phyloP scores from a whole-genome alignment of 169 alveolate species.

The Eimeria maxima region DNA sequence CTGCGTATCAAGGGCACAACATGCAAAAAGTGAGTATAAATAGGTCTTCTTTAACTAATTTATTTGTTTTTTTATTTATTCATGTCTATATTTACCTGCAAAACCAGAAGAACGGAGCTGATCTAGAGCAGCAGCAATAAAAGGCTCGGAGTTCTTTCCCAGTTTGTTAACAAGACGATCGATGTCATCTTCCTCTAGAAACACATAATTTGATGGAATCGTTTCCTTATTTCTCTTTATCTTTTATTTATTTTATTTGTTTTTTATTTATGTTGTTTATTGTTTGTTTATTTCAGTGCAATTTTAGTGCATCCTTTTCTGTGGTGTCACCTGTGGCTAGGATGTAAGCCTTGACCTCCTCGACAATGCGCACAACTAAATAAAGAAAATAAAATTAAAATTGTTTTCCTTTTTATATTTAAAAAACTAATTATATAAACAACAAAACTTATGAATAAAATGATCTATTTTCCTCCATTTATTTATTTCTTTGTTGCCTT shows the following conservation, averaged over 20 bases:
- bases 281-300: neutral
- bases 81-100: neutral
- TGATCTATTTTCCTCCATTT: too few relatives aligned
- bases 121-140: slow-evolving; percentile 26
- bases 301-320: neutral
- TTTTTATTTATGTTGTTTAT: neutral
- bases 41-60: neutral
- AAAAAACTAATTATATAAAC: neutral
- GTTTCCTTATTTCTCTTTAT: too few relatives aligned
- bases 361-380: slow-evolving; percentile 32
- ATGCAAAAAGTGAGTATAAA: too few relatives aligned
- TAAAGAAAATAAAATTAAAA: neutral
- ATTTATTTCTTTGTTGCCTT: too few relatives aligned
- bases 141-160: slow-evolving; percentile 25
- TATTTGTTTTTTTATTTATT: too few relatives aligned
- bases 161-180: neutral
- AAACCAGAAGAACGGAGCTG: neutral
- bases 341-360: slow-evolving; percentile 60
- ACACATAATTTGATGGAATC: too few relatives aligned
- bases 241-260: neutral
- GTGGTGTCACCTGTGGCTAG: slow-evolving; percentile 16
- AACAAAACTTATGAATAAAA: neutral
- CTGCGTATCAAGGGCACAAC: too few relatives aligned
- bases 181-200: neutral
- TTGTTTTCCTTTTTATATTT: neutral